Evolutionary conservation across 345 rosid species (phyloP).

Genomic region (Eucalyptus erythrocorys): DNA sequence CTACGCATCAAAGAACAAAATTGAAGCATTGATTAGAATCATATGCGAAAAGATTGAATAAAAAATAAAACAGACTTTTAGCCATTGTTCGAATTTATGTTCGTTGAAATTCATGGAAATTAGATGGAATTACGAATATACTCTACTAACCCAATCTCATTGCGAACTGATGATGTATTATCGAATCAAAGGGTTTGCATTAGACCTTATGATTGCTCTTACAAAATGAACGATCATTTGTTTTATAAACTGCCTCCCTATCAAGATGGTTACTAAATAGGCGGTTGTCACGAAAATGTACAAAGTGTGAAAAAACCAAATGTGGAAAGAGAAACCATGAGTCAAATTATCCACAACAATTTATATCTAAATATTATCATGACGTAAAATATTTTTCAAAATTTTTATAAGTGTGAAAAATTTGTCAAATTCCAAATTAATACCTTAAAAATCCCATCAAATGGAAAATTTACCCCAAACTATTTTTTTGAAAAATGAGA

Average conservation of each 20-base stretch:
- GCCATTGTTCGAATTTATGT: accelerated
- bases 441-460: no score
- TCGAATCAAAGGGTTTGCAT: accelerated
- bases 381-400: accelerated
- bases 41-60: no score
- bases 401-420: not conserved
- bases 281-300: accelerated
- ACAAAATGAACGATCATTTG: accelerated
- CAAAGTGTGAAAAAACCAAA: accelerated
- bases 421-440: accelerated
- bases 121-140: no score
- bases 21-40: no score
- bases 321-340: no score
- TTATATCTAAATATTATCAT: no score
- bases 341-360: no score
- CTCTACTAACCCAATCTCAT: no score
- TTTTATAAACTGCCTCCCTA: accelerated
- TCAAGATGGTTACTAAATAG: accelerated
- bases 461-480: no score
- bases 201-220: no score
- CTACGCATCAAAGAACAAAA: accelerated
- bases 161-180: accelerated
- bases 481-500: no score
- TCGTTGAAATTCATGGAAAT: accelerated
- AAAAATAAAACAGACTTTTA: no score